Conservation (phyloP, 2,329 filamentous ascomycete genomes). For the Laburnicola sp. region DNA sequence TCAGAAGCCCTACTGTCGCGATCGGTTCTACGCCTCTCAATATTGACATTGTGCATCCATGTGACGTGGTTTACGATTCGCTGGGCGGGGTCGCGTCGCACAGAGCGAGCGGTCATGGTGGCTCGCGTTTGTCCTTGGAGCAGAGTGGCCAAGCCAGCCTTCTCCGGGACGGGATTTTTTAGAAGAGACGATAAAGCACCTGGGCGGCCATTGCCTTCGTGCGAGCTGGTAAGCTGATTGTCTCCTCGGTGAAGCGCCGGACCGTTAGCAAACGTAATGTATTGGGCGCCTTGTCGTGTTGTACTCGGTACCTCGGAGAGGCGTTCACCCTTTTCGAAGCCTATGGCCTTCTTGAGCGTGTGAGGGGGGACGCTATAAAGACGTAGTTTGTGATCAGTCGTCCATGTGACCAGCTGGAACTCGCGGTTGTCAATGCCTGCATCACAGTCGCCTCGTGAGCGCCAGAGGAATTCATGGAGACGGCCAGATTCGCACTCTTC, state of each 20-base stretch:
- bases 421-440: slow-evolving; percentile 80
- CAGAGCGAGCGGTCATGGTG: slow-evolving; percentile 55
- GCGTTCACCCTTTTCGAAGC: slow-evolving; percentile 69
- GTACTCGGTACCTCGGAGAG: slow-evolving; percentile 68
- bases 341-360: slow-evolving; percentile 66
- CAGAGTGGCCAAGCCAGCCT: not conserved
- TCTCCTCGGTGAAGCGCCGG: slow-evolving; percentile 24
- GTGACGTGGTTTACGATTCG: slow-evolving; percentile 62
- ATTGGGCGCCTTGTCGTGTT: slow-evolving; percentile 80
- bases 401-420: slow-evolving; percentile 93
- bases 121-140: slow-evolving; percentile 26
- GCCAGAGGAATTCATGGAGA: slow-evolving; percentile 91
- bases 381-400: slow-evolving; percentile 79
- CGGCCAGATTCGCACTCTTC: slow-evolving; percentile 57
- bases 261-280: slow-evolving; percentile 77
- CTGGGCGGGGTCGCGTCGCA: slow-evolving; percentile 51
- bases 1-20: slow-evolving; percentile 23
- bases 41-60: slow-evolving; percentile 68
- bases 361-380: slow-evolving; percentile 72
- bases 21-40: slow-evolving; percentile 49
- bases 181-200: slow-evolving; percentile 34
- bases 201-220: slow-evolving; percentile 19
- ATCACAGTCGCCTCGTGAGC: slow-evolving; percentile 67
- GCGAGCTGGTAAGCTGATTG: slow-evolving; percentile 6
- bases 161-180: slow-evolving; percentile 24